Conservation (phyloP, 2,329 filamentous ascomycete species). For the Xylariaceae sp. region DNA sequence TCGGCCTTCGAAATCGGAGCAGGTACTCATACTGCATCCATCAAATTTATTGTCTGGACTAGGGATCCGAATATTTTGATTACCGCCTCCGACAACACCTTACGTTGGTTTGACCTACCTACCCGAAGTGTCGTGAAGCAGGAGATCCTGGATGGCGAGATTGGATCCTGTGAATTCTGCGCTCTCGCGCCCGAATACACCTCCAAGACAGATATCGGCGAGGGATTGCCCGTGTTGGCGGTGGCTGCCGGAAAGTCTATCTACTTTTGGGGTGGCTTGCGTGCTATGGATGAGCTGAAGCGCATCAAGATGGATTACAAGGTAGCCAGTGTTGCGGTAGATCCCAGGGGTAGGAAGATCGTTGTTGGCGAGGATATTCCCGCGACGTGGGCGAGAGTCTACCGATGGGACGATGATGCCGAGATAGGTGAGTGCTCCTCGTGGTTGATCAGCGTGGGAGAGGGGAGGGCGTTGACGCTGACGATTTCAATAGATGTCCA, state of each 20-base stretch:
- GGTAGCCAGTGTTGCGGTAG: conserved; percentile 86
- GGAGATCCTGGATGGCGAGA: conserved; percentile 77
- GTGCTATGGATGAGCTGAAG: conserved; percentile 75
- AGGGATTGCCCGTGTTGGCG: conserved; percentile 73
- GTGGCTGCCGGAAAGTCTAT: conserved; percentile 93
- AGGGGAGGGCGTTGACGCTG: too few species aligned
- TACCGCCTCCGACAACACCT: conserved; percentile 87
- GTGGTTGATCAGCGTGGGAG: not conserved
- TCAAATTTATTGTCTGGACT: conserved; percentile 97
- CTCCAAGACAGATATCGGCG: conserved; percentile 64
- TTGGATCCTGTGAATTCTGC: conserved; percentile 91
- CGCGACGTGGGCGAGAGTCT: conserved; percentile 96
- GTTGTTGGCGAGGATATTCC: conserved; percentile 85
- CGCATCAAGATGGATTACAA: conserved; percentile 79
- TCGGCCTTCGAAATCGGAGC: conserved; percentile 84
- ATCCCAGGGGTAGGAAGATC: conserved; percentile 77
- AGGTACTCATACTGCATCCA: conserved; percentile 80
- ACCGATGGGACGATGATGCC: conserved; percentile 80
- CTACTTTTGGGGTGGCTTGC: conserved; percentile 83
- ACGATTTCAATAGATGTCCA: conserved; percentile 68
- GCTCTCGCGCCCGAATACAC: conserved; percentile 62
- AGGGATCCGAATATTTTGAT: conserved; percentile 84
- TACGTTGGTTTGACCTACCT: conserved; percentile 93
- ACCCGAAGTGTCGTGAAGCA: conserved; percentile 75
- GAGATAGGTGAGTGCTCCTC: conserved; percentile 65